A percentile compares a stretch with the other conserved stretches of the same genome.
Evolutionary conservation across 352 stramenopile genomes (phyloP).

Genomic region (Pythium grandisporangium): DNA sequence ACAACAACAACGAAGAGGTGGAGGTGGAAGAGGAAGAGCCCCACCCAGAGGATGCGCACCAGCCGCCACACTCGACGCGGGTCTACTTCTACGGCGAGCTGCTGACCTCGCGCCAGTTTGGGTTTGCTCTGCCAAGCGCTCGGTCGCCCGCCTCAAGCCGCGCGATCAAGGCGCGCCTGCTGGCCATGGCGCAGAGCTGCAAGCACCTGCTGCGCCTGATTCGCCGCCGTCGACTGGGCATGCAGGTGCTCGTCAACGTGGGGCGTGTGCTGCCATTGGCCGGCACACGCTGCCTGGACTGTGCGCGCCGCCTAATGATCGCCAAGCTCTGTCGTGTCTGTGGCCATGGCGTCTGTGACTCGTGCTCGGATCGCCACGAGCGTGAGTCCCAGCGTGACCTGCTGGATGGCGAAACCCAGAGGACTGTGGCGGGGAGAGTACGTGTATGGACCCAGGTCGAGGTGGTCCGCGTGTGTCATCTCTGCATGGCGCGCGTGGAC

Average conservation of each 20-base stretch:
- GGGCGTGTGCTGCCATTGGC: slow-evolving; percentile 24
- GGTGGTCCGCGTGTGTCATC: slow-evolving; percentile 34
- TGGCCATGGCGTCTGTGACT: slow-evolving; percentile 43
- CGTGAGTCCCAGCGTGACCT: slow-evolving; percentile 19
- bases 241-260: slow-evolving; percentile 35
- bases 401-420: background rate
- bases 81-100: slow-evolving; percentile 20
- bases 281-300: slow-evolving; percentile 54
- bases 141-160: background rate
- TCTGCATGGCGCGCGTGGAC: slow-evolving; percentile 44
- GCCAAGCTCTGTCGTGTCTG: slow-evolving; percentile 53
- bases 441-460: slow-evolving; percentile 15
- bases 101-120: slow-evolving; percentile 10
- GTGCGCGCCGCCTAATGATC: slow-evolving; percentile 33
- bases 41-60: too few relatives aligned
- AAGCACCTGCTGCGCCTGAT: slow-evolving; percentile 31
- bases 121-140: slow-evolving; percentile 2
- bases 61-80: too few relatives aligned
- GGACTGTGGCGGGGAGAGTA: too few relatives aligned
- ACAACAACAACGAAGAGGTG: too few relatives aligned
- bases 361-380: slow-evolving; percentile 26
- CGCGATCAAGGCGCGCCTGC: slow-evolving; percentile 8
- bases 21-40: too few relatives aligned
- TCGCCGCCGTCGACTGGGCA: slow-evolving; percentile 40
- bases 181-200: slow-evolving; percentile 8